These are phyloP conservation scores for Talaromyces rugulosus DNA, from an alignment of 2,329 filamentous ascomycete genomes.

Conservation along the genomic window DNA sequence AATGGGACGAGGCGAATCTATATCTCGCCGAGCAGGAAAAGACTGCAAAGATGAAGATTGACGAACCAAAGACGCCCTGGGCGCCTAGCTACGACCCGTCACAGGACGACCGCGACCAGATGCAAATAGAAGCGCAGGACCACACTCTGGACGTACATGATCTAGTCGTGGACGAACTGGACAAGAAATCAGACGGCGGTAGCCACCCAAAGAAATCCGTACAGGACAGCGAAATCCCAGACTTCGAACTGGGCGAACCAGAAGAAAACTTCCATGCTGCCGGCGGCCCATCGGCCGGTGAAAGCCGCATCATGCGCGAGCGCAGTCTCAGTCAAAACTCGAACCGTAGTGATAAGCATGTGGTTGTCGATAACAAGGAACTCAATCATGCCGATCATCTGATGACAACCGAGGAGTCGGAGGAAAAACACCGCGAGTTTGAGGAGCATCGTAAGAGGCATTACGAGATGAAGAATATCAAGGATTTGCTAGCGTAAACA, in stretches of 20 bases:
- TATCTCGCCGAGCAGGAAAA: conserved; percentile 97
- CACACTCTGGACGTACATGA: conserved; percentile 63
- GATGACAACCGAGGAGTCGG: conserved; percentile 66
- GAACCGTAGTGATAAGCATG: conserved; percentile 60
- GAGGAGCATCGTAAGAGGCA: conserved; percentile 91
- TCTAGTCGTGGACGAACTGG: conserved; percentile 64
- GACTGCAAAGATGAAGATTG: conserved; percentile 96
- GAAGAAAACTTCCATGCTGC: conserved; percentile 61
- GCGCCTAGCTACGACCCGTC: conserved; percentile 85
- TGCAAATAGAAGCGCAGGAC: conserved; percentile 18
- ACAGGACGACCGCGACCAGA: conserved; percentile 64
- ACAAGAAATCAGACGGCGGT: conserved; percentile 42
- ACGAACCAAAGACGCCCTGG: conserved; percentile 96
- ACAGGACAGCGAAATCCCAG: conserved; percentile 79
- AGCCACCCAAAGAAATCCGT: conserved; percentile 17
- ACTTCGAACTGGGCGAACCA: conserved; percentile 85
- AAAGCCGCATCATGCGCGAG: conserved; percentile 39
- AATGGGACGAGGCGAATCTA: conserved; percentile 98
- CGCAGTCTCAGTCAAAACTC: conserved; percentile 33
- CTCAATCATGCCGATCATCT: conserved; percentile 37
- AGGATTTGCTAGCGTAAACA: conserved; percentile 71
- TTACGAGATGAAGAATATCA: conserved; percentile 98
- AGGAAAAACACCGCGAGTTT: conserved; percentile 87
- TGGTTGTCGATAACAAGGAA: conserved; percentile 64
- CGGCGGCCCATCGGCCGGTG: conserved; percentile 26